Evolutionary conservation across 176 grass and related monocot species (phyloP), one percentile per base, ranked within the genome.

Genomic region (Lolium rigidum): DNA sequence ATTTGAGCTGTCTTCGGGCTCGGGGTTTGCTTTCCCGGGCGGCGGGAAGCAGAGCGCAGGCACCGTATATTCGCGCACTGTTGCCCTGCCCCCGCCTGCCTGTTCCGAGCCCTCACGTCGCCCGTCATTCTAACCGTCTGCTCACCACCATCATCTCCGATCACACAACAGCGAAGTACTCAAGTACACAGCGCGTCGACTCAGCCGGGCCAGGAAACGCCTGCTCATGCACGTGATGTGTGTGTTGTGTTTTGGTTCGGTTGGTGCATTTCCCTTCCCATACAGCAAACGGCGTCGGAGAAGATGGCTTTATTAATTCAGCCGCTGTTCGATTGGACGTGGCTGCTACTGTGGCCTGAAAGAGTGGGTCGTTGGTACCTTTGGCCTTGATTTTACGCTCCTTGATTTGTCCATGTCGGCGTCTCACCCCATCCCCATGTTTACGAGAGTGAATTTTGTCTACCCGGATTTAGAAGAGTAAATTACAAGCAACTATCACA

Each of bases 51-150:
- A 25, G 38, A 68, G 10, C 24, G 25, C 44, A 37, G 62, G 79
- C 62, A 37, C 79, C 71, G 44, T 84, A 84, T 37, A 60, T 22
- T 79, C 25, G 7, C 10, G 12, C 5, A 80, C 85, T 80, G 85
- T 86, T 72, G 76, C 47, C 44, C 57, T 37, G 15, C 71, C 25
- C 62, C 26, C 26, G 48, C 26, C 73, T 51, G 48, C 26, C 73
- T 51, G 16, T 28, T 24, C 7, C 64, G 89, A 87, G 65, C 56
- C 48, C 64, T 86, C 84, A 79, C 84, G 65, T 79, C 84, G 80
- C 79, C 56, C 15, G 80, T 87, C 88, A 86, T 79, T 90, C 73
- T 74, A 79, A 47, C 71, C 83, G 28, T 86, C 83, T 50, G 20
- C 7, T 84, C 86, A 26, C 14, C 79, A 5, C 25, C 79, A 49